These are phyloP conservation scores for Metschnikowia cubensis DNA, from an alignment of 805 yeast genomes.

Conservation along the genomic window DNA sequence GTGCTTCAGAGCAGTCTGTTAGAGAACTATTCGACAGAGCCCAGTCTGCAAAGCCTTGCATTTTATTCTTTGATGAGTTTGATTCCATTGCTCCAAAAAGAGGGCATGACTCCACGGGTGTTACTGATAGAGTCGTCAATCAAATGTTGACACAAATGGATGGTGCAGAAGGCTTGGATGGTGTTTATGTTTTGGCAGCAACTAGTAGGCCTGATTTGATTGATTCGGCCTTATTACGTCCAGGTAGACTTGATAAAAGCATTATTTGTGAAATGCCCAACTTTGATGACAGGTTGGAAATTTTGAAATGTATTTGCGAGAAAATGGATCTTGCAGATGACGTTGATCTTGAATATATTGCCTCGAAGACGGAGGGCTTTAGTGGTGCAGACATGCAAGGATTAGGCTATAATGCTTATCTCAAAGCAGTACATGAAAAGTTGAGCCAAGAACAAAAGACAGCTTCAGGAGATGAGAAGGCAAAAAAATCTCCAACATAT, in stretches of 20 bases:
- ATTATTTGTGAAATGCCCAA: conserved; percentile 86
- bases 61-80: conserved; percentile 90
- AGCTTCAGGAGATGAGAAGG: conserved; percentile 15
- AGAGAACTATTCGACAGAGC: conserved; percentile 93
- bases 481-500: conserved; percentile 7
- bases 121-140: conserved; percentile 94
- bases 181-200: conserved; percentile 94
- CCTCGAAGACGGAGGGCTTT: conserved; percentile 63
- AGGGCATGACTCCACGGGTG: conserved; percentile 97
- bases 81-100: conserved; percentile 97
- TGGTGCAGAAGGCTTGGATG: conserved; percentile 97
- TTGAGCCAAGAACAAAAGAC: conserved; percentile 42
- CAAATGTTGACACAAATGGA: conserved; percentile 98
- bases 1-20: conserved; percentile 94
- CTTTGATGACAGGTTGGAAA: conserved; percentile 66
- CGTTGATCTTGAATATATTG: conserved; percentile 53
- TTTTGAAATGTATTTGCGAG: conserved; percentile 52
- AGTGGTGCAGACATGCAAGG: conserved; percentile 97
- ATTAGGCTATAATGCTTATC: conserved; percentile 82
- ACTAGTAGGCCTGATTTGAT: conserved; percentile 94
- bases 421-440: conserved; percentile 75
- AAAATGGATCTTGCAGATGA: conserved; percentile 55
- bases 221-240: conserved; percentile 90
- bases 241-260: conserved; percentile 93
- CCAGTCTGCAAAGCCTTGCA: conserved; percentile 90